phyloP scores from a whole-genome alignment of 306 rosid genomes.

The Luffa acutangula region DNA sequence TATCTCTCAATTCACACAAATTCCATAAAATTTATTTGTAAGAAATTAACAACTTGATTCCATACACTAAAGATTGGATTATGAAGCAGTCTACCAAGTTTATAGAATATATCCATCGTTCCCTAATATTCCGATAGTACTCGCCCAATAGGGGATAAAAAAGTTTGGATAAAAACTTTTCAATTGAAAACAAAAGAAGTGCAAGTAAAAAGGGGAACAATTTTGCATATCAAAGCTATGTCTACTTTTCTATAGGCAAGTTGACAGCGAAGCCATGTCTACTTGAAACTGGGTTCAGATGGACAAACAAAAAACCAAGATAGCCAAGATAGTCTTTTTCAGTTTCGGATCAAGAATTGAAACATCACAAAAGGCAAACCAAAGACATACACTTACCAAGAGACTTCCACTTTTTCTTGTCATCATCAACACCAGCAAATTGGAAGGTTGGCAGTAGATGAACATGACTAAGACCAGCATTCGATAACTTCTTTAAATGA shows the following conservation, averaged over 20 bases:
- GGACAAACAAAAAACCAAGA: neutral
- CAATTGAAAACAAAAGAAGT: neutral
- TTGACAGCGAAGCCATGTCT: neutral
- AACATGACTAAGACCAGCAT: slow-evolving; percentile 76
- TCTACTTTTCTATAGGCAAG: neutral
- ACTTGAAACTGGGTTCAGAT: neutral
- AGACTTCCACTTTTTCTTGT: slow-evolving; percentile 66
- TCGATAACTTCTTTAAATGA: slow-evolving; percentile 76
- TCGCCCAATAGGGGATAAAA: neutral
- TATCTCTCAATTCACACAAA: neutral
- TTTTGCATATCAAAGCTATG: neutral
- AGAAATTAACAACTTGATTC: neutral
- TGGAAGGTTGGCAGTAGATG: slow-evolving; percentile 89
- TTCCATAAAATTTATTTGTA: neutral
- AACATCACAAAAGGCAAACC: neutral
- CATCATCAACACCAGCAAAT: slow-evolving; percentile 83
- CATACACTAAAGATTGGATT: neutral
- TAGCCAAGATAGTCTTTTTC: neutral
- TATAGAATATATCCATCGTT: neutral
- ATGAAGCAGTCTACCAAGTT: neutral
- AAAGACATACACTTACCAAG: slow-evolving; percentile 41
- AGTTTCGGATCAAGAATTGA: neutral
- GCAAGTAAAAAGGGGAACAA: neutral
- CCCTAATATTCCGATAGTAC: neutral
- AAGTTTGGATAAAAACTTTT: neutral